Percentiles rank a stretch among this genome's conserved stretches.
Conservation (phyloP, 2,329 filamentous ascomycete genomes). For the Cordyceps cicadae region DNA sequence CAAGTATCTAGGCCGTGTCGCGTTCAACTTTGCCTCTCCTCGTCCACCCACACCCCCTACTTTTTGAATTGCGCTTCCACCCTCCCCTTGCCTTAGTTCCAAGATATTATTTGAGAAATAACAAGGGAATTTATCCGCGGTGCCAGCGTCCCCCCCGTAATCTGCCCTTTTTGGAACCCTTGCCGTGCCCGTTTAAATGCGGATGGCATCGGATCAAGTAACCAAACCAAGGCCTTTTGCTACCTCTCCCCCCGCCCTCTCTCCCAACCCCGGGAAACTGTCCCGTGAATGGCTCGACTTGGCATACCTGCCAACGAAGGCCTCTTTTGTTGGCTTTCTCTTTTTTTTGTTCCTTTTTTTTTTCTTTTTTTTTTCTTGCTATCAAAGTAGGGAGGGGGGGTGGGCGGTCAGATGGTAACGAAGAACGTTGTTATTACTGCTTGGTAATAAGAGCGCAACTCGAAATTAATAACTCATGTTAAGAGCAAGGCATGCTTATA, state of each 20-base stretch:
- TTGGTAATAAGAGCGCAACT: not conserved
- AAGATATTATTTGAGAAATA: not conserved
- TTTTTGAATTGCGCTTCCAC: too few relatives aligned
- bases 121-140: not conserved
- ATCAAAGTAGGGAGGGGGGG: not conserved
- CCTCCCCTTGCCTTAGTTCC: not conserved
- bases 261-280: not conserved
- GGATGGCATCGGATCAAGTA: constrained; percentile 1
- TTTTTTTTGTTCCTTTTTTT: too few relatives aligned
- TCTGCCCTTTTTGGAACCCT: not conserved
- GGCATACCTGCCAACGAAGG: not conserved
- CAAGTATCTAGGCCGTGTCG: not conserved
- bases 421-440: not conserved
- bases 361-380: not conserved
- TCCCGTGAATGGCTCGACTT: constrained; percentile 2
- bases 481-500: not conserved
- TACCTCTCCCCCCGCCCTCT: not conserved
- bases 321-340: not conserved
- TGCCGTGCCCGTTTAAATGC: constrained; percentile 1
- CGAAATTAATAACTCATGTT: not conserved
- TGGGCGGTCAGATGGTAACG: not conserved
- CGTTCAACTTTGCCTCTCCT: not conserved
- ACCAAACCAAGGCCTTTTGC: not conserved
- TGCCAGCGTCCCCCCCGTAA: not conserved
- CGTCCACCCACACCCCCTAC: not conserved